Base-by-base conservation (phyloP, 805 yeast species). In the Wickerhamomyces strasburgensis region DNA sequence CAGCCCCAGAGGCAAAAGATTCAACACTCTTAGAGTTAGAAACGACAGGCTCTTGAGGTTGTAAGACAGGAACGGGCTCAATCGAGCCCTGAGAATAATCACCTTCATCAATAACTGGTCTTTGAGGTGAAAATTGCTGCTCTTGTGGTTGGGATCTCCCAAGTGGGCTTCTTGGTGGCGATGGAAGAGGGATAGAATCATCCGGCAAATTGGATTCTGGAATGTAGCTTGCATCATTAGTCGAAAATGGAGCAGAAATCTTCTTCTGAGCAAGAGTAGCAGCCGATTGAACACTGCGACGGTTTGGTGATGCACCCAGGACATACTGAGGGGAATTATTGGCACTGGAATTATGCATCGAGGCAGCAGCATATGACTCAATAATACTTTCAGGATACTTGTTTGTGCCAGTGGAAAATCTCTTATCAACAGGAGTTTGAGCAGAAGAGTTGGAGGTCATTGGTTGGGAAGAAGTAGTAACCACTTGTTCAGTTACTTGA, bases 351-450 rank as follows among this genome's bases (percentile, higher is more conserved):
- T 33, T 30, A 15, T 35, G 29, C 14, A 40, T 27, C 5, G 45
- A 34, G 10, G 25, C 25, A 34, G 39, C 24, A 42, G 38, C 39
- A 15, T 52, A 52, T 3, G 49, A 39, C 18, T 52, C 57, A 31
- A 52, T 48, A 19, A 54, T 50, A 32, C 54, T 49, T 5, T 47
- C 52, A 9, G 56, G 49, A 33, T 50, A 50, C 37, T 42, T 43
- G 33, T 25, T 37, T 2, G 29, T 29, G 10, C 33, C 33, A 13
- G 14, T 19, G 19, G 37, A 34, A 28, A 21, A 5, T 29, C 31
- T 16, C 6, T 16, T 29, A 6, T 17, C 21, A 5, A 17, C 33
- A 19, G 15, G 14, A n/a, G 25, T 14, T 14, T 14, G n/a, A 8
- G 29, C 15, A 26, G 29, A 14, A 30, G 33, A 30, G 8, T 14